Base-by-base conservation (phyloP, 805 yeast species). In the Lachancea mirantina region DNA sequence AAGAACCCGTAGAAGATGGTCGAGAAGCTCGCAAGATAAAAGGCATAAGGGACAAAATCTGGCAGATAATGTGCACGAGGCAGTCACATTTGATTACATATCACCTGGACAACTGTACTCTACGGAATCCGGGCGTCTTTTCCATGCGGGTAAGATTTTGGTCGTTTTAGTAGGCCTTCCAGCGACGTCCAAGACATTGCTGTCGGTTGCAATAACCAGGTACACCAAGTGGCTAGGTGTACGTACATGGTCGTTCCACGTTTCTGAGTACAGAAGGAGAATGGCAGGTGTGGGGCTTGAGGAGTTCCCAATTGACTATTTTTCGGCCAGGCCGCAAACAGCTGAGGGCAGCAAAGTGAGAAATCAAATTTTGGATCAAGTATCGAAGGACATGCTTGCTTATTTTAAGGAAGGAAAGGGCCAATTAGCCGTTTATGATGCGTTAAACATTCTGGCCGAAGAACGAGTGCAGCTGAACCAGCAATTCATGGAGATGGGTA, bases 141-240 rank as follows among this genome's bases (percentile, higher is more conserved):
- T 84, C 62, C 97, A 92, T 50, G 97, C 98, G 4, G 98, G 98
- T 3, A 83, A 84, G 48, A 76, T 92, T 26, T 76, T 94, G 47
- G 80, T 92, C 33, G 84, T 82, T 4, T 68, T 92, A 45, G 89
- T 84, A 4, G 98, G 98, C 0, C 67, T 88, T 39, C 97, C 98
- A 2, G 97, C 96, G 1, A 70, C 97, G 29, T 96, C 97, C 2
- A 92, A 92, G 55, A 92, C 98, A 1, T 85, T 87, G 54, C 67
- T 89, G 31, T 81, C 96, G 5, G 96, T 89, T 23, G 79, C 95
- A 9, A 68, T 92, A 42, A 85, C 96, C 4, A 72, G 98, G 38
- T 92, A 88, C 57, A 66, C 94, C 45, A 72, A 96, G 48, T 92
- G 98, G 98, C 65, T 92, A 27, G 98, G 98, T 4, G 97, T 92